Conservation (phyloP, 768 basidiomycete genomes). For the Suillus spraguei region DNA sequence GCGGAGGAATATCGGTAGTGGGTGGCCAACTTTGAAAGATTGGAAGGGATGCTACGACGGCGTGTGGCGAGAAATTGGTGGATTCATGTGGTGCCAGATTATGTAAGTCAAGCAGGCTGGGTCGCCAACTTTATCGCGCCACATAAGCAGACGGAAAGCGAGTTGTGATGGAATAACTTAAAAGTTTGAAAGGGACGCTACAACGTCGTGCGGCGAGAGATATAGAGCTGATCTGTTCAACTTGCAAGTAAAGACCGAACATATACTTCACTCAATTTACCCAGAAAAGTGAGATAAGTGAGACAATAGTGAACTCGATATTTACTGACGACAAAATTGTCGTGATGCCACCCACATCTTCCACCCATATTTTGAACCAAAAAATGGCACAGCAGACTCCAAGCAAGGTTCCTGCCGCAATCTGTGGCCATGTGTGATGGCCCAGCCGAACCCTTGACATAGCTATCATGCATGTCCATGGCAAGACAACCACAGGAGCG, state of each 20-base stretch:
- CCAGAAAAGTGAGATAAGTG: slow-evolving; percentile 7
- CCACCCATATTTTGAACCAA: slow-evolving; percentile 62
- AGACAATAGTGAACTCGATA: not conserved
- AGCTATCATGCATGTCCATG: slow-evolving; percentile 58
- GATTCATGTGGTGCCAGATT: no score
- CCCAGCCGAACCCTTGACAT: slow-evolving; percentile 75
- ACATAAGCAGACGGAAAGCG: no score
- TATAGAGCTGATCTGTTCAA: not conserved
- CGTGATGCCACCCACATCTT: slow-evolving; percentile 22
- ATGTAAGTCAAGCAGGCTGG: no score
- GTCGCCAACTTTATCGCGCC: no score
- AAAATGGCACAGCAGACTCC: slow-evolving; percentile 53
- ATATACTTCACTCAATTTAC: not conserved
- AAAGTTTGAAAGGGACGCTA: no score
- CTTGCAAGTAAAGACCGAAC: not conserved
- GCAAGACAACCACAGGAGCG: slow-evolving; percentile 50
- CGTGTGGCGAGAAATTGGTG: no score
- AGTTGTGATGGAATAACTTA: no score
- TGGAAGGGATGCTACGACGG: no score
- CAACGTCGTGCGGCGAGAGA: no score
- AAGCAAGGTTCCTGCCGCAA: slow-evolving; percentile 57
- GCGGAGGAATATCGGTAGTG: no score
- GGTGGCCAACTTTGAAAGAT: no score
- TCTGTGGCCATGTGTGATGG: slow-evolving; percentile 74
- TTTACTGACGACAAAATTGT: slow-evolving; percentile 17